Conservation (phyloP, 176 grass and related monocot species). For the Phoenix roebelenii region DNA sequence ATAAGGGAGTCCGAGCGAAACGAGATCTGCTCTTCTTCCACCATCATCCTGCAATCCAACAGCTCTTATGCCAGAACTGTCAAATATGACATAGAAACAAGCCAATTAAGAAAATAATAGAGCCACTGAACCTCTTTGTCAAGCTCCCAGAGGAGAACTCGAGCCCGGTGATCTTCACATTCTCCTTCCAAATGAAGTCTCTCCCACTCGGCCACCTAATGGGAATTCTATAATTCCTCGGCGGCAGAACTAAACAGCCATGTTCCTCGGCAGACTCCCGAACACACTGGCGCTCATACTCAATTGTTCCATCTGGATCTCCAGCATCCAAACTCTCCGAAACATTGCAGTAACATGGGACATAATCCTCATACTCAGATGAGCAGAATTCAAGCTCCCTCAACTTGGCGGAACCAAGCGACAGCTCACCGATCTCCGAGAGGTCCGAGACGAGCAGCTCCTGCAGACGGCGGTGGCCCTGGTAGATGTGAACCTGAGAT, state of each 20-base stretch:
- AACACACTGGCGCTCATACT: conserved; percentile 62
- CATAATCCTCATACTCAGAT: conserved; percentile 61
- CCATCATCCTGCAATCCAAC: conserved; percentile 72
- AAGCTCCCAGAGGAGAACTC: conserved; percentile 97
- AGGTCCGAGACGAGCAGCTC: conserved; percentile 83
- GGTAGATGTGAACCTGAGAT: conserved; percentile 22
- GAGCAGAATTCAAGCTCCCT: conserved; percentile 58
- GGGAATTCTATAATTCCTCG: conserved; percentile 68
- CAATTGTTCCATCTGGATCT: conserved; percentile 51
- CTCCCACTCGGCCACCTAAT: conserved; percentile 85
- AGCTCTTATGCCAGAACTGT: conserved; percentile 16
- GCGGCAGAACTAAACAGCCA: conserved; percentile 61
- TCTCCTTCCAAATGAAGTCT: conserved; percentile 97
- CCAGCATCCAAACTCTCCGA: conserved; percentile 59
- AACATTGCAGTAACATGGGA: conserved; percentile 88
- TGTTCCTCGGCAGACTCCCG: conserved; percentile 22
- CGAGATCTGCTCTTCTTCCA: conserved; percentile 98
- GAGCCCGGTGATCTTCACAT: conserved; percentile 86
- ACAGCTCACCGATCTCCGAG: conserved; percentile 62
- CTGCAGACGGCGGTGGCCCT: conserved; percentile 64
- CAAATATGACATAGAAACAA: not conserved
- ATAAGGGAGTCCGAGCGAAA: conserved; percentile 77
- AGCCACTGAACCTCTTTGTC: conserved; percentile 55
- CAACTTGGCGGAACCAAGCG: conserved; percentile 51
- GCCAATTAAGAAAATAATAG: not conserved